Evolutionary conservation across 78 protist species (phyloP).

Genomic region (Thecamonas trahens): DNA sequence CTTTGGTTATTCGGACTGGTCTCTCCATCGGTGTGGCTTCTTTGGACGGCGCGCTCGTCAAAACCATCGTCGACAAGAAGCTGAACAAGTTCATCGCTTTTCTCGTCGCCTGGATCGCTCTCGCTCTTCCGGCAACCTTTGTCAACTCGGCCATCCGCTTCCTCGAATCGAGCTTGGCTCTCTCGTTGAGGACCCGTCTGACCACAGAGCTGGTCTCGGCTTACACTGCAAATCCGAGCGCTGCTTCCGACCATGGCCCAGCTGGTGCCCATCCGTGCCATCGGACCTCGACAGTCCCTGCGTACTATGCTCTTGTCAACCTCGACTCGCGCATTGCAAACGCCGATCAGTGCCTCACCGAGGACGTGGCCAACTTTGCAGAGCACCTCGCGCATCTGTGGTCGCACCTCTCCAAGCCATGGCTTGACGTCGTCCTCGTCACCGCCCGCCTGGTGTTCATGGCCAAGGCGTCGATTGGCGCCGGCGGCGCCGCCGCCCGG

Average conservation of each 20-base stretch:
- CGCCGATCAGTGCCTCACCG: conserved; percentile 29
- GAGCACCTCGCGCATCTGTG: conserved; percentile 12
- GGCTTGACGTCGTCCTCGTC: conserved; percentile 25
- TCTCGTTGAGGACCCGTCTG: conserved; percentile 31
- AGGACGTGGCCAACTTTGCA: conserved; percentile 13
- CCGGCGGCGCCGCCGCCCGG: not conserved
- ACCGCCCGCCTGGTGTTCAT: conserved; percentile 6
- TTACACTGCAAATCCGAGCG: too few relatives aligned
- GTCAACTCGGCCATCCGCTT: conserved; percentile 28
- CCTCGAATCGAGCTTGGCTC: conserved; percentile 22
- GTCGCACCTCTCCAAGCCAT: conserved; percentile 32
- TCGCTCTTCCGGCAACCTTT: conserved; percentile 32
- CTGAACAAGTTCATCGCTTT: too few relatives aligned
- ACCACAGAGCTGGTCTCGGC: too few relatives aligned
- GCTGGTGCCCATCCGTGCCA: too few relatives aligned
- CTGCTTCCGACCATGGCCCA: too few relatives aligned
- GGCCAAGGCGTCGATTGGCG: not conserved
- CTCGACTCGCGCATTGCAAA: conserved; percentile 24
- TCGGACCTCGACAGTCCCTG: too few relatives aligned
- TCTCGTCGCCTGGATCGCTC: conserved; percentile 23
- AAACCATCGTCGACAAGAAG: conserved; percentile 6
- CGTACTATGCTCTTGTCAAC: conserved; percentile 13
- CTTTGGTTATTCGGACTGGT: not conserved
- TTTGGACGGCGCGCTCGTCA: conserved; percentile 13
- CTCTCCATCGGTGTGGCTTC: conserved; percentile 3